Evolutionary conservation across 2,329 filamentous ascomycete genomes (phyloP), one percentile per base, ranked within the genome.

Genomic region (Cordyceps militaris): DNA sequence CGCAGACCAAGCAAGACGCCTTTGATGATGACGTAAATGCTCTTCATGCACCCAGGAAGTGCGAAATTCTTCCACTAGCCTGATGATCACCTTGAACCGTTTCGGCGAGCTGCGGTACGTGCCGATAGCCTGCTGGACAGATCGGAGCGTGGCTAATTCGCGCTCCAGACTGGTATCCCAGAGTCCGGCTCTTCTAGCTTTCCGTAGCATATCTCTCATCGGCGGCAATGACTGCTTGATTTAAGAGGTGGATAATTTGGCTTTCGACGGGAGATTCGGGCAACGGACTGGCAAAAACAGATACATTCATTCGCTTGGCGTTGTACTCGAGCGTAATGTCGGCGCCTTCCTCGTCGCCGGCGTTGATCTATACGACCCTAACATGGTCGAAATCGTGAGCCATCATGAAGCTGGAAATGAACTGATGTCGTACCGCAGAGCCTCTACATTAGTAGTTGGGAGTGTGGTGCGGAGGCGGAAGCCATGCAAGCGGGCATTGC

Each of bases 1-100:
- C n/a, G n/a, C n/a, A n/a, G n/a, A n/a, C n/a, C n/a, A n/a, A n/a
- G n/a, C n/a, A n/a, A n/a, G n/a, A n/a, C n/a, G n/a, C n/a, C n/a
- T n/a, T n/a, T n/a, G n/a, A n/a, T n/a, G n/a, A n/a, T n/a, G n/a
- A n/a, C n/a, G n/a, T n/a, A n/a, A n/a, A n/a, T n/a, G 16, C 23
- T 40, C 49, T 52, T 44, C 26, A 34, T 34, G n/a, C 5, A n/a
- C 38, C 38, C 21, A 56, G 38, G 26, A 60, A 60, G 32, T 58
- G 43, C 21, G 48, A 36, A 50, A 63, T 61, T 32, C 40, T 61
- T 26, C 26, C 28, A 34, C 61, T 43, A 40, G 58, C 61, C 54
- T 60, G 57, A 16, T 58, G 16, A 54, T 63, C 60, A 6, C 60
- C 60, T 16, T 61, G 47, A n/a, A 59, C 30, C 14, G 55, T 59